Evolutionary conservation across 805 yeast genomes (phyloP).

Genomic region (Wickerhamia fluorescens): DNA sequence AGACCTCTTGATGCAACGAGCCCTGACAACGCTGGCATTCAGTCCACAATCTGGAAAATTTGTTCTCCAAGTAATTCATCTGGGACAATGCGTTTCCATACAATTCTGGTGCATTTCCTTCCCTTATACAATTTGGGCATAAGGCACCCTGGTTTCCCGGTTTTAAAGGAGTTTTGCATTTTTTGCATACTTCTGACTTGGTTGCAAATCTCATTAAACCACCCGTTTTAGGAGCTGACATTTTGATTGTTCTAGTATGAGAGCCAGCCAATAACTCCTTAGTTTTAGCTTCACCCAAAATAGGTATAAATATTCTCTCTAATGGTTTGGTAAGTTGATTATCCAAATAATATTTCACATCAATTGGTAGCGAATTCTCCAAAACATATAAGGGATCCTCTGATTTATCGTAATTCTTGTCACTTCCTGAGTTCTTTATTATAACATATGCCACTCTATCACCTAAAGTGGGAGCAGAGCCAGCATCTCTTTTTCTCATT

Average conservation of each 20-base stretch:
- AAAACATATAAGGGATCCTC: slow-evolving; percentile 94
- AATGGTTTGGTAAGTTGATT: slow-evolving; percentile 91
- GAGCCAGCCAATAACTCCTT: slow-evolving; percentile 74
- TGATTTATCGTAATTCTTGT: slow-evolving; percentile 89
- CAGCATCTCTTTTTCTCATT: slow-evolving; percentile 94
- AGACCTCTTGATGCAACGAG: slow-evolving; percentile 87
- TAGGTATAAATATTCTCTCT: slow-evolving; percentile 90
- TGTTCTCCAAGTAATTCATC: slow-evolving; percentile 72
- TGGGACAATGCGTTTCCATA: slow-evolving; percentile 77
- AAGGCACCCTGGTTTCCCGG: slow-evolving; percentile 57
- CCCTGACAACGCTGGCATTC: slow-evolving; percentile 98
- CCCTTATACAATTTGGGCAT: slow-evolving; percentile 69
- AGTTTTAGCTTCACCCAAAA: slow-evolving; percentile 79
- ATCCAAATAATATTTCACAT: slow-evolving; percentile 87
- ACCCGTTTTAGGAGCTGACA: slow-evolving; percentile 71
- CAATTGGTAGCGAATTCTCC: slow-evolving; percentile 89
- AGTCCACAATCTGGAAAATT: slow-evolving; percentile 89
- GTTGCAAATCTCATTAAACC: slow-evolving; percentile 90
- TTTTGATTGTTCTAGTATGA: slow-evolving; percentile 72
- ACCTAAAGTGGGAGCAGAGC: slow-evolving; percentile 94
- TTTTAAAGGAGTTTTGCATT: slow-evolving; percentile 76
- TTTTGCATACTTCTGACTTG: slow-evolving; percentile 81
- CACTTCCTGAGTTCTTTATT: slow-evolving; percentile 56
- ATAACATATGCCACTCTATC: slow-evolving; percentile 98
- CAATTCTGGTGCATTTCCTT: slow-evolving; percentile 57